These are phyloP conservation scores for Zygosaccharomyces pseudobailii DNA, from an alignment of 1,139 yeast genomes.

Conservation along the genomic window DNA sequence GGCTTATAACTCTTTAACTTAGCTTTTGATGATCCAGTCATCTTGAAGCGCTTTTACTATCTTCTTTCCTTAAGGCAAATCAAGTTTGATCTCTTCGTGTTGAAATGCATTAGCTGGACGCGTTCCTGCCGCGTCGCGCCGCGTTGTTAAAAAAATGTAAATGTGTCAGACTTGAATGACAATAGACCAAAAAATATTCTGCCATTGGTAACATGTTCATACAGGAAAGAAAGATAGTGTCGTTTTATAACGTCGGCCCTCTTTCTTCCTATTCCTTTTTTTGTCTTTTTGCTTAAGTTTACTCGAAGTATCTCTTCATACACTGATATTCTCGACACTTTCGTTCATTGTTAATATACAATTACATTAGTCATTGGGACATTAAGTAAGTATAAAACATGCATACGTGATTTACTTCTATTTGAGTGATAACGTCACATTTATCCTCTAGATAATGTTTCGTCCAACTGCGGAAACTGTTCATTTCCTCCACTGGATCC, in stretches of 20 bases:
- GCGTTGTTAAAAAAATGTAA: not conserved
- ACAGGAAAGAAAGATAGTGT: too few relatives aligned
- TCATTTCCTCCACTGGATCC: not conserved
- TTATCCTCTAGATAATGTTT: too few relatives aligned
- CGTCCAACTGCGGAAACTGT: not conserved
- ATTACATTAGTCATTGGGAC: not conserved
- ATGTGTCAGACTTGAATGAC: not conserved
- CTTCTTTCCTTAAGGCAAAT: too few relatives aligned
- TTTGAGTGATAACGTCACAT: too few relatives aligned
- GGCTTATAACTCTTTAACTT: conserved; percentile 42
- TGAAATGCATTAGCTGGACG: not conserved
- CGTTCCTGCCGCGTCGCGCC: not conserved
- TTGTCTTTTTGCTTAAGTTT: too few relatives aligned
- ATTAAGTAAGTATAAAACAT: not conserved
- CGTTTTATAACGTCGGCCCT: too few relatives aligned
- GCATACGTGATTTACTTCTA: not conserved
- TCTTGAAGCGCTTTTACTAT: conserved; percentile 2
- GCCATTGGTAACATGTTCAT: too few relatives aligned
- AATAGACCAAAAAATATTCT: not conserved
- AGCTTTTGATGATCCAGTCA: conserved; percentile 11
- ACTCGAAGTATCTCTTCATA: too few relatives aligned
- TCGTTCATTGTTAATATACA: not conserved
- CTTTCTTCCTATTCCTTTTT: too few relatives aligned
- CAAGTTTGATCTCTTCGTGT: not conserved
- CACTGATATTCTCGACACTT: too few relatives aligned